Conservation (phyloP, 2,329 filamentous ascomycete species). For the Hymenoscyphus albidus region DNA sequence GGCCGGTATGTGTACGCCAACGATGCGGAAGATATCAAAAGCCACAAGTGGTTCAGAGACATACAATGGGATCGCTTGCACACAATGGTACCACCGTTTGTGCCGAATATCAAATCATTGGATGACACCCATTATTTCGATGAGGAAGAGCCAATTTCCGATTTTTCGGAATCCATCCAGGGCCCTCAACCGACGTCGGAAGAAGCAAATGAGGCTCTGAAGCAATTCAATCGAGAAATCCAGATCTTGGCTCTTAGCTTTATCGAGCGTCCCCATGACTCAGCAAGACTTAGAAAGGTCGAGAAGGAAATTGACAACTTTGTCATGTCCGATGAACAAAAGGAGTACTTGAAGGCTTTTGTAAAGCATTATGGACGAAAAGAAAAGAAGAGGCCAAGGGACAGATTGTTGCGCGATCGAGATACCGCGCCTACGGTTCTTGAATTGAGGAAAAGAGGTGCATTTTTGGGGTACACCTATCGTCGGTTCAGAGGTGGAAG, state of each 20-base stretch:
- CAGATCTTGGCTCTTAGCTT: slow-evolving; percentile 32
- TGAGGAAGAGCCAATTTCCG: slow-evolving; percentile 69
- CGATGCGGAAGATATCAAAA: slow-evolving; percentile 85
- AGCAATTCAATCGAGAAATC: slow-evolving; percentile 34
- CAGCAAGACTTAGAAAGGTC: slow-evolving; percentile 29
- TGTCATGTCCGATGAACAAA: slow-evolving; percentile 32
- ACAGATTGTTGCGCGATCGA: slow-evolving; percentile 76
- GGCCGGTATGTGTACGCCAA: slow-evolving; percentile 72
- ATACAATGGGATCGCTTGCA: slow-evolving; percentile 77
- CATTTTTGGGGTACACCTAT: slow-evolving; percentile 90
- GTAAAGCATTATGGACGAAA: slow-evolving; percentile 41
- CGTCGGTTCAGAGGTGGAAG: slow-evolving; percentile 43
- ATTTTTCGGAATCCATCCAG: slow-evolving; percentile 48
- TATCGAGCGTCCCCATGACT: slow-evolving; percentile 34
- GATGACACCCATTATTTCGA: slow-evolving; percentile 90
- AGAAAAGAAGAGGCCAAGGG: slow-evolving; percentile 76
- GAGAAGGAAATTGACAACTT: slow-evolving; percentile 36
- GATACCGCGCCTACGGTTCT: slow-evolving; percentile 64
- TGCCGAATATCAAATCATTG: slow-evolving; percentile 64
- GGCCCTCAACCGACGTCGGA: slow-evolving; percentile 19
- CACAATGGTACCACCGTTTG: slow-evolving; percentile 67
- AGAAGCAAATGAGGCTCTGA: slow-evolving; percentile 33
- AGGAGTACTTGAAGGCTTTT: slow-evolving; percentile 35
- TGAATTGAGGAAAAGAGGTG: slow-evolving; percentile 73
- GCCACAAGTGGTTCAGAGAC: slow-evolving; percentile 78